phyloP scores from a whole-genome alignment of 2,329 filamentous ascomycete genomes.

The Boeremia exigua region DNA sequence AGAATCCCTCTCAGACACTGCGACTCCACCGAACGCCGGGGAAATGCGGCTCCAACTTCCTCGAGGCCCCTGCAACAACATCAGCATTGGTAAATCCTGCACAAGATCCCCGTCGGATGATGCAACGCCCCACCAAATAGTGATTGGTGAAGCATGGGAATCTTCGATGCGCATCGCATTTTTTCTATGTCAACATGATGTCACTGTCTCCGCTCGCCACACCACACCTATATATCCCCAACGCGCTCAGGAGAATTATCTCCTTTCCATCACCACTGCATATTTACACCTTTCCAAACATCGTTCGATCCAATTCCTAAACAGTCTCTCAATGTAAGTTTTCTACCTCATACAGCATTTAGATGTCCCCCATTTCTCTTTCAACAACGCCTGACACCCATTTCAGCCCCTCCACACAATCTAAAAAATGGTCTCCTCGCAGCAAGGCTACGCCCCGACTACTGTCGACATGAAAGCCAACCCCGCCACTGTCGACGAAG shows the following conservation, averaged over 20 bases:
- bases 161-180: conserved; percentile 16
- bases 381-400: too few relatives aligned
- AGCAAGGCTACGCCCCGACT: conserved; percentile 32
- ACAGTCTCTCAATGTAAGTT: not conserved
- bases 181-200: conserved; percentile 20
- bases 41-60: conserved; percentile 13
- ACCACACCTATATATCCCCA: conserved; percentile 4
- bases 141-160: conserved; percentile 9
- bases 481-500: conserved; percentile 67
- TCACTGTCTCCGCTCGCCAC: conserved; percentile 12
- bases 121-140: conserved; percentile 14
- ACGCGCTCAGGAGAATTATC: not conserved
- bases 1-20: not conserved
- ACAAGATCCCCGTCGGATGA: conserved; percentile 13
- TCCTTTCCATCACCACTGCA: conserved; percentile 1
- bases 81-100: conserved; percentile 7
- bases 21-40: conserved; percentile 6
- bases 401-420: not conserved
- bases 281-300: not conserved
- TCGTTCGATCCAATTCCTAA: not conserved
- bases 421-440: conserved; percentile 32
- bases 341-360: not conserved
- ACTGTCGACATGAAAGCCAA: conserved; percentile 37
- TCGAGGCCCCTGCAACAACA: conserved; percentile 7
- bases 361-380: too few relatives aligned